These are phyloP conservation scores for Clitopilus passeckerianus DNA, from an alignment of 768 basidiomycete genomes.

Conservation along the genomic window DNA sequence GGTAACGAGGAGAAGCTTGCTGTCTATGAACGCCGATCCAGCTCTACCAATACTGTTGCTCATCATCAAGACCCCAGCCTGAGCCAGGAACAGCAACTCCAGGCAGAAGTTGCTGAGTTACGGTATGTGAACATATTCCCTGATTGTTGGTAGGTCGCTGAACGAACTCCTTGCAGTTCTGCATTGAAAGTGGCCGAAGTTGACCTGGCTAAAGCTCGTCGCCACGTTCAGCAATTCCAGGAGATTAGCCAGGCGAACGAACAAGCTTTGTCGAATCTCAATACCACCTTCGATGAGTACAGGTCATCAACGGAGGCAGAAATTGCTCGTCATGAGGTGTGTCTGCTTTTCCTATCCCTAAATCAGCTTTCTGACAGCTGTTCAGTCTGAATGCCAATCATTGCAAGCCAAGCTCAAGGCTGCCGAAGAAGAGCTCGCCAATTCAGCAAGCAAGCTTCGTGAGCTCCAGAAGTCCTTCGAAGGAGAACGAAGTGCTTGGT, in stretches of 20 bases:
- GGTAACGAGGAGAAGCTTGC: slow-evolving; percentile 82
- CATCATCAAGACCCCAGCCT: slow-evolving; percentile 38
- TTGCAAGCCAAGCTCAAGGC: slow-evolving; percentile 58
- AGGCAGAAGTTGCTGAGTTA: slow-evolving; percentile 81
- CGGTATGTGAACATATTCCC: slow-evolving; percentile 39
- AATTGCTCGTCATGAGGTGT: slow-evolving; percentile 63
- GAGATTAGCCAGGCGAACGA: slow-evolving; percentile 84
- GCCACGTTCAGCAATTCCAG: slow-evolving; percentile 80
- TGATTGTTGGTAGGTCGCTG: not conserved
- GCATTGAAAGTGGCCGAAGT: slow-evolving; percentile 74
- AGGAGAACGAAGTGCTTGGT: slow-evolving; percentile 63
- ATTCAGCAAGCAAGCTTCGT: slow-evolving; percentile 41
- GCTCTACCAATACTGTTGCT: slow-evolving; percentile 24
- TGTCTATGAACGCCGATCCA: slow-evolving; percentile 73
- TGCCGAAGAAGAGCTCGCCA: slow-evolving; percentile 48
- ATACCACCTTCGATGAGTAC: slow-evolving; percentile 75
- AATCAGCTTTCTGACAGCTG: not conserved
- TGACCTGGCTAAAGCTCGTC: slow-evolving; percentile 65
- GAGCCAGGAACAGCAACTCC: slow-evolving; percentile 72
- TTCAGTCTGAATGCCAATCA: slow-evolving; percentile 58
- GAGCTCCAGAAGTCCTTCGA: slow-evolving; percentile 67
- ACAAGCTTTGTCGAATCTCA: slow-evolving; percentile 65
- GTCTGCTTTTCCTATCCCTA: slow-evolving; percentile 6
- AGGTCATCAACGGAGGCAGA: slow-evolving; percentile 68
- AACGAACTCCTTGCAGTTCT: slow-evolving; percentile 36